Percentiles rank a stretch among this genome's conserved stretches.
Evolutionary conservation across 1,139 yeast genomes (phyloP).

Genomic region (Meyerozyma elateridarum): DNA sequence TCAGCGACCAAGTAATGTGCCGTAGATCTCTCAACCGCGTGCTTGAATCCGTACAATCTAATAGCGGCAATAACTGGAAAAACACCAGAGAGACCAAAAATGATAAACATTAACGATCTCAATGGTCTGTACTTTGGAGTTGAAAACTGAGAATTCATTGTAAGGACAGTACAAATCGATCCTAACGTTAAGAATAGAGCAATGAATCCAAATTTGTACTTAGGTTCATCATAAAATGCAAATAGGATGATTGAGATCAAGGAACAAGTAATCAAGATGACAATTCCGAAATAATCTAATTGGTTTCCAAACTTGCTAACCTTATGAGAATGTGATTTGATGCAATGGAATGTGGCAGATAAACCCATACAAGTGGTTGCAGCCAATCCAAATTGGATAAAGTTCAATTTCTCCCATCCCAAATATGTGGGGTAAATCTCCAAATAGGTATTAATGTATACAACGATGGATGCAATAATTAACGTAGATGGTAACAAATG

Average conservation of each 20-base stretch:
- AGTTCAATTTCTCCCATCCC: constrained; percentile 42
- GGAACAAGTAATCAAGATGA: constrained; percentile 69
- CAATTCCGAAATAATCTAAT: constrained; percentile 84
- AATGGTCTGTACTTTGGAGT: constrained; percentile 68
- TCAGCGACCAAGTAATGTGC: constrained; percentile 62
- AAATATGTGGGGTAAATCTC: constrained; percentile 40
- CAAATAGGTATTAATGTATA: constrained; percentile 23
- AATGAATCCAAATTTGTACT: constrained; percentile 40
- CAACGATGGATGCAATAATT: constrained; percentile 23
- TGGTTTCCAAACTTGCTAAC: constrained; percentile 69
- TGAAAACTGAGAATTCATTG: constrained; percentile 63
- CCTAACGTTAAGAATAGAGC: constrained; percentile 54
- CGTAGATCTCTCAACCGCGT: constrained; percentile 48
- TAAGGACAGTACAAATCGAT: constrained; percentile 54
- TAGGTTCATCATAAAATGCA: constrained; percentile 53
- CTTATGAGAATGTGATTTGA: constrained; percentile 67
- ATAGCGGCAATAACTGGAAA: constrained; percentile 62
- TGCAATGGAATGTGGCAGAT: constrained; percentile 73
- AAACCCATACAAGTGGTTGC: constrained; percentile 57
- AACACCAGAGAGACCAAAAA: constrained; percentile 76
- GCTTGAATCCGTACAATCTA: constrained; percentile 26
- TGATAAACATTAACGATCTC: constrained; percentile 73
- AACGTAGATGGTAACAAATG: constrained; percentile 68
- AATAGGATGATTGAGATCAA: constrained; percentile 67
- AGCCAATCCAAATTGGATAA: constrained; percentile 37